Percentiles rank a stretch among this genome's conserved stretches.
Conservation (phyloP, 2,329 filamentous ascomycete species). For the Gliomastix tumulicola region DNA sequence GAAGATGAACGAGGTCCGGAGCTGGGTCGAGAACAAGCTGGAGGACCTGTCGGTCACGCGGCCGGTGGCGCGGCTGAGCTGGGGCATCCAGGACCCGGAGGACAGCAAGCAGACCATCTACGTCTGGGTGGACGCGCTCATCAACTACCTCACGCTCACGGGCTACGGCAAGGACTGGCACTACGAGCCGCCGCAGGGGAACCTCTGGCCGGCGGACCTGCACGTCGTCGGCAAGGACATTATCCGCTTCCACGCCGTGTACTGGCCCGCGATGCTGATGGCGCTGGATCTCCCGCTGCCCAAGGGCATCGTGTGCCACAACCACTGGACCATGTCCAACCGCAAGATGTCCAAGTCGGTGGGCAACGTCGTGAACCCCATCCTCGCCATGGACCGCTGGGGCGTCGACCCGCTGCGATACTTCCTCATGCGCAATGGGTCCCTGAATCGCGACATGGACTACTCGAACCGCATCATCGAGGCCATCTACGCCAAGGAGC, state of each 20-base stretch:
- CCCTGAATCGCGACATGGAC: conserved; percentile 68
- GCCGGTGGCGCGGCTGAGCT: conserved; percentile 67
- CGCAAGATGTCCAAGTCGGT: conserved; percentile 96
- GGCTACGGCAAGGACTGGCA: conserved; percentile 62
- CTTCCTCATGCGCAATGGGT: conserved; percentile 78
- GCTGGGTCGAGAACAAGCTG: conserved; percentile 70
- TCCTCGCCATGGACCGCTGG: conserved; percentile 84
- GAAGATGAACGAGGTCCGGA: conserved; percentile 72
- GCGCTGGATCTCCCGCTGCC: conserved; percentile 76
- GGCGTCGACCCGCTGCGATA: conserved; percentile 83
- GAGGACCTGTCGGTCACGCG: conserved; percentile 87
- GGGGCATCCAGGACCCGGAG: conserved; percentile 85
- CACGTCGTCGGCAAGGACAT: conserved; percentile 98
- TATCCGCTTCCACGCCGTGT: conserved; percentile 89
- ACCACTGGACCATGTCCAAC: conserved; percentile 88
- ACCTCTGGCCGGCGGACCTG: conserved; percentile 81
- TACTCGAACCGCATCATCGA: conserved; percentile 78
- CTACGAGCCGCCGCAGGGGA: conserved; percentile 41
- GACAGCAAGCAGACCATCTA: conserved; percentile 89
- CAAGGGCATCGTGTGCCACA: conserved; percentile 76
- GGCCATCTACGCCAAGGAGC: conserved; percentile 68
- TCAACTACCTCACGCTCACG: conserved; percentile 87
- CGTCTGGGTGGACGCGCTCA: conserved; percentile 92
- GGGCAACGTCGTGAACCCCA: conserved; percentile 92
- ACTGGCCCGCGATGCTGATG: conserved; percentile 96